These are phyloP conservation scores for Pachysolen tannophilus DNA, from an alignment of 805 yeast genomes.

Conservation along the genomic window DNA sequence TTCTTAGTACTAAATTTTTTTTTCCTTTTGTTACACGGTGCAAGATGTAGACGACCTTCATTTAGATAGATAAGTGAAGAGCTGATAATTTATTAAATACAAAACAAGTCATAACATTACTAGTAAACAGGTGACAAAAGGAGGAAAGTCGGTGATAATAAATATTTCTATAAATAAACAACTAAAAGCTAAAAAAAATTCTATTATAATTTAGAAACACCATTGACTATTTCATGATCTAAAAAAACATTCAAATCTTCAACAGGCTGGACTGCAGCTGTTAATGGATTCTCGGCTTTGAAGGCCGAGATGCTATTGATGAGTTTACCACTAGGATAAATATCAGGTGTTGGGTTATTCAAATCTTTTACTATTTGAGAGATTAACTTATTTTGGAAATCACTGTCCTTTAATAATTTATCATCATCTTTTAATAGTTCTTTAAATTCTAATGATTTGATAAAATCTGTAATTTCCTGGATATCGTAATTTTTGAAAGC, in stretches of 20 bases:
- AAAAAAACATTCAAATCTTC: conserved; percentile 14
- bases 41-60: too few relatives aligned
- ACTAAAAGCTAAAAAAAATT: neutral
- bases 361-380: conserved; percentile 8
- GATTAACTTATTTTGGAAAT: too few relatives aligned
- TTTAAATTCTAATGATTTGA: conserved; percentile 1
- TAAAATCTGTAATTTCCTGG: conserved; percentile 1
- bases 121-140: too few relatives aligned
- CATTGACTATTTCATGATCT: conserved; percentile 13
- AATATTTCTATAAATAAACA: too few relatives aligned
- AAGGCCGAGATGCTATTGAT: conserved; percentile 43
- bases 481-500: neutral
- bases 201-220: conserved; percentile 15
- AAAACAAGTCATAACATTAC: too few relatives aligned
- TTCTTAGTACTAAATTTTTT: too few relatives aligned
- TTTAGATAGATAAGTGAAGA: too few relatives aligned
- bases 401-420: neutral
- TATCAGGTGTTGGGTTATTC: conserved; percentile 24
- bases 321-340: conserved; percentile 41
- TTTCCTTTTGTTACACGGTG: too few relatives aligned
- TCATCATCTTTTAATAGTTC: conserved; percentile 4
- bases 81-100: too few relatives aligned
- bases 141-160: too few relatives aligned
- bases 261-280: conserved; percentile 56
- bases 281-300: conserved; percentile 43